Conservation (phyloP, 257 asterid genomes). For the Penstemon newberryi region DNA sequence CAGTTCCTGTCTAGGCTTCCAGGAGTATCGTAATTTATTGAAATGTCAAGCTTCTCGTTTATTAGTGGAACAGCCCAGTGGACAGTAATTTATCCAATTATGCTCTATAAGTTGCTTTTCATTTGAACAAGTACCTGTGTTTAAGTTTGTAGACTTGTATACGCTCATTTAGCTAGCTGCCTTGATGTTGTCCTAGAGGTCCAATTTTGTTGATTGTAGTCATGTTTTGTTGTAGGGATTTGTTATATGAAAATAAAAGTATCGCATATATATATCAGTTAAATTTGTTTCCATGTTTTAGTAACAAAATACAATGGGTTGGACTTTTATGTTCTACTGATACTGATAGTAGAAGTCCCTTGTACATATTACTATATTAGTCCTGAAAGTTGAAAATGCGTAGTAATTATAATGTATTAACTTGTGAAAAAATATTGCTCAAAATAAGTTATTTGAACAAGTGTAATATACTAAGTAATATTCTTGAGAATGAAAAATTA, state of each 20-base stretch:
- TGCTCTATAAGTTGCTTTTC: background rate
- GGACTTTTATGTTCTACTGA: too few species aligned
- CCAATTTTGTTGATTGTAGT: constrained; percentile 38
- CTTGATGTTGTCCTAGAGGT: constrained; percentile 1
- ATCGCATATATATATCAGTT: constrained; percentile 16
- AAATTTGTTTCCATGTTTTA: constrained; percentile 13
- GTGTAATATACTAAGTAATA: too few species aligned
- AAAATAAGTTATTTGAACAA: too few species aligned
- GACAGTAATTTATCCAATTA: constrained; percentile 1
- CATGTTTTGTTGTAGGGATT: constrained; percentile 33
- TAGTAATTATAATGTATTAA: too few species aligned
- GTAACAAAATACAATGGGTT: too few species aligned
- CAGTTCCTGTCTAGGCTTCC: constrained; percentile 59
- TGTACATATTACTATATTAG: too few species aligned
- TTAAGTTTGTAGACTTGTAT: too few species aligned
- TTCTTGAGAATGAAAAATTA: too few species aligned
- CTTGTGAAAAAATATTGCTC: too few species aligned
- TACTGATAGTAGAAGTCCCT: too few species aligned
- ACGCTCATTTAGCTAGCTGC: too few species aligned
- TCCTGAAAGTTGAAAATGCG: too few species aligned
- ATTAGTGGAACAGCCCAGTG: constrained; percentile 19
- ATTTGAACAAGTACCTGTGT: background rate
- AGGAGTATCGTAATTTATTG: constrained; percentile 19
- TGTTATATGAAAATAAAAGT: constrained; percentile 24
- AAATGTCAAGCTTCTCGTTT: constrained; percentile 17